Conservation (phyloP, 768 basidiomycete species). For the Rhodocollybia butyracea region DNA sequence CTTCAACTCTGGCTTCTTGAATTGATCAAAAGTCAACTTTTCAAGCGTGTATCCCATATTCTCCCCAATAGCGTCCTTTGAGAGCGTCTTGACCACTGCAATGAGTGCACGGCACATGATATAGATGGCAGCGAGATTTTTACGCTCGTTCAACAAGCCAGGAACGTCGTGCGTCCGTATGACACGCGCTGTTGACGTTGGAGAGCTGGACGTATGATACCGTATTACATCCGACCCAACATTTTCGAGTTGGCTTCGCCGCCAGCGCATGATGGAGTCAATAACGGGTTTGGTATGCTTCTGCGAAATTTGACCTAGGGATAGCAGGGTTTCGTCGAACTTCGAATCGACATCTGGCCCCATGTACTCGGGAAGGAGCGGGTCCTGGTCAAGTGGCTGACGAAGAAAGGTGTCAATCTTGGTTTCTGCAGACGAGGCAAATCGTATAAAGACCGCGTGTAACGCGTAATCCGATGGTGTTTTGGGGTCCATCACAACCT, state of each 20-base stretch:
- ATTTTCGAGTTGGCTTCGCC: slow-evolving; percentile 69
- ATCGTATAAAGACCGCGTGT: slow-evolving; percentile 85
- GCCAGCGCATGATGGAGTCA: slow-evolving; percentile 86
- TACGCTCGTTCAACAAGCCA: slow-evolving; percentile 60
- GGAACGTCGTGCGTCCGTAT: slow-evolving; percentile 45
- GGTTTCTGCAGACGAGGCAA: slow-evolving; percentile 73
- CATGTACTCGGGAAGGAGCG: slow-evolving; percentile 61
- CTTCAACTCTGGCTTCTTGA: slow-evolving; percentile 67
- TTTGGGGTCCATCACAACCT: slow-evolving; percentile 65
- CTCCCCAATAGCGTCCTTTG: slow-evolving; percentile 78
- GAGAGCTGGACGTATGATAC: slow-evolving; percentile 43
- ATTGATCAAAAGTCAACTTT: slow-evolving; percentile 85
- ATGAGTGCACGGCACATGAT: slow-evolving; percentile 88
- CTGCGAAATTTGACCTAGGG: slow-evolving; percentile 82
- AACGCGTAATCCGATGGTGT: slow-evolving; percentile 88
- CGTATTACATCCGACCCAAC: slow-evolving; percentile 48
- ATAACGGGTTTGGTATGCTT: slow-evolving; percentile 82
- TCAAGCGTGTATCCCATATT: slow-evolving; percentile 78
- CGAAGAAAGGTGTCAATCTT: slow-evolving; percentile 78
- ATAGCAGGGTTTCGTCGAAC: slow-evolving; percentile 83
- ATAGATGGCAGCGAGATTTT: slow-evolving; percentile 81
- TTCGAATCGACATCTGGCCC: slow-evolving; percentile 70
- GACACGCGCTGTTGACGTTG: slow-evolving; percentile 24
- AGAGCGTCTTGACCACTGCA: slow-evolving; percentile 65
- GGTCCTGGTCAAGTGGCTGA: slow-evolving; percentile 64